A percentile compares a stretch with the other conserved stretches of the same genome.
These are phyloP conservation scores for Pichia terricola DNA, from an alignment of 1,139 yeast species.

Conservation along the genomic window DNA sequence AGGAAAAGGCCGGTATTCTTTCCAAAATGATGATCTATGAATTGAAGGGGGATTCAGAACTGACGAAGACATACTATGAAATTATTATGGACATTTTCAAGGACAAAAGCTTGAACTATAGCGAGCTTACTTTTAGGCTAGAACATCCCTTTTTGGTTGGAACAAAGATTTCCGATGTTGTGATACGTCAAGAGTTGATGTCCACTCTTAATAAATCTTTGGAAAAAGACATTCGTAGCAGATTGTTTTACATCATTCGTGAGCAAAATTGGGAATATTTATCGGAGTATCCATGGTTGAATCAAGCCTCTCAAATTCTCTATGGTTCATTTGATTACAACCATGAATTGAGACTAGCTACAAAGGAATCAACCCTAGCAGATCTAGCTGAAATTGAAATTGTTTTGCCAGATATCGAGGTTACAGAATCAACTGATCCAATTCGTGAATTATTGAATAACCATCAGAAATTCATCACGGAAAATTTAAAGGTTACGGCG, in stretches of 20 bases:
- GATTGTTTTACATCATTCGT: slow-evolving; percentile 74
- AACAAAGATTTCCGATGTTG: slow-evolving; percentile 71
- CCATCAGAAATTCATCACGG: slow-evolving; percentile 39
- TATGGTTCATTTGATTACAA: slow-evolving; percentile 66
- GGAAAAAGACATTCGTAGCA: slow-evolving; percentile 68
- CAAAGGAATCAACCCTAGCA: slow-evolving; percentile 46
- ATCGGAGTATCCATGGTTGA: slow-evolving; percentile 90
- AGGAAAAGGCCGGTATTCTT: slow-evolving; percentile 91
- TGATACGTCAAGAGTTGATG: slow-evolving; percentile 73
- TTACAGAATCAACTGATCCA: slow-evolving; percentile 4
- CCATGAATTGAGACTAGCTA: slow-evolving; percentile 35
- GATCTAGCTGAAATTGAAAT: slow-evolving; percentile 40
- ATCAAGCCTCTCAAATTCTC: slow-evolving; percentile 82
- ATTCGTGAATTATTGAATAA: slow-evolving; percentile 34
- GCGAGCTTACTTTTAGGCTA: slow-evolving; percentile 90
- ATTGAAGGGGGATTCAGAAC: slow-evolving; percentile 70
- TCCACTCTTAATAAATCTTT: slow-evolving; percentile 68
- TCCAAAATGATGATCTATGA: slow-evolving; percentile 94
- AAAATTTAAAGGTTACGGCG: slow-evolving; percentile 37
- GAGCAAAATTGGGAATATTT: slow-evolving; percentile 97
- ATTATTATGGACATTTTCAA: slow-evolving; percentile 85
- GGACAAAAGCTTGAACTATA: slow-evolving; percentile 65
- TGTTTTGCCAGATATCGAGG: slow-evolving; percentile 18
- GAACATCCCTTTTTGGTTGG: slow-evolving; percentile 96
- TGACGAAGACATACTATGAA: slow-evolving; percentile 74